Conservation (phyloP, 108 stramenopile species). For the Parietichytrium sp. region DNA sequence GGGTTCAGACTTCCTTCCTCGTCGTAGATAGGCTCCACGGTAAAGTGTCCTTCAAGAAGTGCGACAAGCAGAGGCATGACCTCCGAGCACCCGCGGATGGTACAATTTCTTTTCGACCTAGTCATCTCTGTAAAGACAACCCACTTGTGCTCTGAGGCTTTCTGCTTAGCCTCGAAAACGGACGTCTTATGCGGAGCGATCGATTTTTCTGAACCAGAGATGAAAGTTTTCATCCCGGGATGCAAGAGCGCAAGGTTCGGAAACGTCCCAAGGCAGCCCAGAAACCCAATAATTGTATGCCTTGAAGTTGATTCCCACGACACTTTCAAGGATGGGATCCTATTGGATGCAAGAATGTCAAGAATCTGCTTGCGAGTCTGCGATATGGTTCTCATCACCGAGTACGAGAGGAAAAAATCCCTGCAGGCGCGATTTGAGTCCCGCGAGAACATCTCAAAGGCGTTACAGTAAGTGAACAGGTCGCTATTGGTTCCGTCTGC, state of each 20-base stretch:
- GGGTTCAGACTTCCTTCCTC: not conserved
- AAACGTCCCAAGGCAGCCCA: not conserved
- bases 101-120: not conserved
- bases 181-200: conserved; percentile 23
- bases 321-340: not conserved
- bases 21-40: not conserved
- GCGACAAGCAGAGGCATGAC: not conserved
- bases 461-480: conserved; percentile 64
- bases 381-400: not conserved
- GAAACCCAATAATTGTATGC: not conserved
- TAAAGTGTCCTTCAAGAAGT: not conserved
- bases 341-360: not conserved
- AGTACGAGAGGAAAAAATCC: conserved; percentile 8
- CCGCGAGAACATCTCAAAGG: conserved; percentile 54
- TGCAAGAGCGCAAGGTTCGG: not conserved
- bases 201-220: not conserved
- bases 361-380: not conserved
- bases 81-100: not conserved
- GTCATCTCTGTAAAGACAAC: conserved; percentile 38
- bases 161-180: conserved; percentile 8
- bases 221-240: not conserved
- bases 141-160: not conserved
- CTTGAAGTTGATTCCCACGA: not conserved
- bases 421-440: not conserved
- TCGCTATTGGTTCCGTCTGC: conserved; percentile 67